Evolutionary conservation across 2,329 filamentous ascomycete genomes (phyloP).

Genomic region (Apiospora saccharicola): DNA sequence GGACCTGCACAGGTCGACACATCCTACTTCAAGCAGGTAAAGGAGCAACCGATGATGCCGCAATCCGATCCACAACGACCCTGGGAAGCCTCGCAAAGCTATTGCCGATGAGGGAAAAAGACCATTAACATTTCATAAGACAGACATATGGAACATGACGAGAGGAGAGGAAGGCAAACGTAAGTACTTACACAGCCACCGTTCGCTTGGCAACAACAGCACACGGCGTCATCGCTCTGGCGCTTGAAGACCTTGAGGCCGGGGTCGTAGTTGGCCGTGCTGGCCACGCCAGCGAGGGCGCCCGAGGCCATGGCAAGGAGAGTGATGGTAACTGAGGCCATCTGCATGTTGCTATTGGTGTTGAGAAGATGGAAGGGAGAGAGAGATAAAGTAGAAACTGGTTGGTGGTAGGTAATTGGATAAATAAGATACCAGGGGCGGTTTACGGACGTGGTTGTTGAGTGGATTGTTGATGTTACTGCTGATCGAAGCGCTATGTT

Average conservation of each 20-base stretch:
- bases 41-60: neutral
- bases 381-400: neutral
- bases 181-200: neutral
- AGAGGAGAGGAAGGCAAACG: too few species aligned
- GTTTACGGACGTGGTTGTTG: neutral
- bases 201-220: neutral
- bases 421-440: too few species aligned
- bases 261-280: slow-evolving; percentile 10
- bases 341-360: neutral
- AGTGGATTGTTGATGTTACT: neutral
- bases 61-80: neutral
- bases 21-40: neutral
- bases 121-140: too few species aligned
- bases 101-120: neutral
- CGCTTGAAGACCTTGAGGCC: neutral
- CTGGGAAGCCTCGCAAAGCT: neutral
- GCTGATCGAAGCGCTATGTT: neutral
- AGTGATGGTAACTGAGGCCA: neutral
- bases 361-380: neutral
- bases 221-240: slow-evolving; percentile 4
- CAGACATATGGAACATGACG: too few species aligned
- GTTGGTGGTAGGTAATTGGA: neutral
- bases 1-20: neutral
- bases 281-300: neutral
- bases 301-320: neutral